These are phyloP conservation scores for Immersiella caudata DNA, from an alignment of 495 filamentous ascomycete species.

Conservation along the genomic window DNA sequence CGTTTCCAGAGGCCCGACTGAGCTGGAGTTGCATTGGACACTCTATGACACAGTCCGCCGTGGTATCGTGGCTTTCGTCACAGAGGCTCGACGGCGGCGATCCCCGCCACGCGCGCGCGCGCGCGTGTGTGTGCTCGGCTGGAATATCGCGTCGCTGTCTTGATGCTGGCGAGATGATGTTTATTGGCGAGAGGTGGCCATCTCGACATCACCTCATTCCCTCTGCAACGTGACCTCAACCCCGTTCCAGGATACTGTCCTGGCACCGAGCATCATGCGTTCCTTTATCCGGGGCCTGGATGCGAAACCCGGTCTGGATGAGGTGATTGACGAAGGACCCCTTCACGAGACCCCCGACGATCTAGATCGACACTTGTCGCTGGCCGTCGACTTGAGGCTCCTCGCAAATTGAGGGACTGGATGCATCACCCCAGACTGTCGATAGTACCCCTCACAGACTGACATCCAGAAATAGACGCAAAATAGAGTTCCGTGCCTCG, in stretches of 20 bases:
- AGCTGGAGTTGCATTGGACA: conserved; percentile 24
- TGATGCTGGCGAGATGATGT: neutral
- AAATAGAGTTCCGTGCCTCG: conserved; percentile 15
- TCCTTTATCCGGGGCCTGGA: conserved; percentile 11
- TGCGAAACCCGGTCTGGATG: neutral
- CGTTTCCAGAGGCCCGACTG: conserved; percentile 18
- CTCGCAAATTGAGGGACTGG: neutral
- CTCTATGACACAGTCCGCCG: conserved; percentile 18
- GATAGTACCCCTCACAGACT: neutral
- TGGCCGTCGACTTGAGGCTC: conserved; percentile 2
- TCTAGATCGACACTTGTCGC: conserved; percentile 10
- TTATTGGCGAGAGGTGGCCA: no score
- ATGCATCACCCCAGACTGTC: conserved; percentile 4
- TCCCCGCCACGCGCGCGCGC: no score
- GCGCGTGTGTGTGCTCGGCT: neutral
- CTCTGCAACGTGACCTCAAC: neutral
- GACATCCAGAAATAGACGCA: conserved; percentile 16
- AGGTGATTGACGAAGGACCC: neutral
- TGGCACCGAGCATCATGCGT: neutral
- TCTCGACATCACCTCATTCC: neutral
- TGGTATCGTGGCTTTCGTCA: conserved; percentile 24
- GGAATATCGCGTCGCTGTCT: neutral
- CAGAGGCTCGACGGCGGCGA: conserved; percentile 23
- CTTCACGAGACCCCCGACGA: neutral
- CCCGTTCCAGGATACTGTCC: neutral